phyloP scores from a whole-genome alignment of 2,329 filamentous ascomycete genomes.

The Paraphoma sp. region DNA sequence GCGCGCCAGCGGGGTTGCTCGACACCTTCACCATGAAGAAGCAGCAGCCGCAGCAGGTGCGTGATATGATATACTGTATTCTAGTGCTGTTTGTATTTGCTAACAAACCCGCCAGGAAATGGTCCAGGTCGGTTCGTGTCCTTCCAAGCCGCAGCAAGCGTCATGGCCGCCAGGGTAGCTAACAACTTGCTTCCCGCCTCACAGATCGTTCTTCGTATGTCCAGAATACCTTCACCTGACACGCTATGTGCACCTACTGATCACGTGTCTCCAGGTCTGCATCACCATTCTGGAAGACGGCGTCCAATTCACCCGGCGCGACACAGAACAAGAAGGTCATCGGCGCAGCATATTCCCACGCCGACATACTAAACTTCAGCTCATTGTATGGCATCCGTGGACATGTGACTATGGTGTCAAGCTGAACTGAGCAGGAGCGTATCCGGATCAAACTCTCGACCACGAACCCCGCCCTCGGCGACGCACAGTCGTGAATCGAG shows the following conservation, averaged over 20 bases:
- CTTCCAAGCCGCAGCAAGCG: slow-evolving; percentile 26
- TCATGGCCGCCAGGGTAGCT: slow-evolving; percentile 43
- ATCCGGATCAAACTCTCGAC: slow-evolving; percentile 68
- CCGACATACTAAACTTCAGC: slow-evolving; percentile 90
- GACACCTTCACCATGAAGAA: slow-evolving; percentile 49
- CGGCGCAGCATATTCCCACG: slow-evolving; percentile 94
- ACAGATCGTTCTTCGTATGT: slow-evolving; percentile 49
- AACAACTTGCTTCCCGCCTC: slow-evolving; percentile 36
- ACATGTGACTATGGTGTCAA: neutral
- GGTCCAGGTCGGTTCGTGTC: slow-evolving; percentile 95
- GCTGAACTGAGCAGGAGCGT: slow-evolving; percentile 59
- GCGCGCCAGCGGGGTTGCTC: slow-evolving; percentile 22
- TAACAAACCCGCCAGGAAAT: slow-evolving; percentile 74
- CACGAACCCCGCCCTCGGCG: slow-evolving; percentile 74
- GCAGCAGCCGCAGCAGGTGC: slow-evolving; percentile 54
- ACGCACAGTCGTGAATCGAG: slow-evolving; percentile 65
- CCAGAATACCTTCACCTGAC: neutral
- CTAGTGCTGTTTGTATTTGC: slow-evolving; percentile 10
- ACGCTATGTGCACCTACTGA: neutral
- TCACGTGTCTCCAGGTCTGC: slow-evolving; percentile 64
- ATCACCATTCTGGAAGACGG: slow-evolving; percentile 85
- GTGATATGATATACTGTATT: slow-evolving; percentile 4
- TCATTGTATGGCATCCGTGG: slow-evolving; percentile 64
- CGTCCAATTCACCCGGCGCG: slow-evolving; percentile 55
- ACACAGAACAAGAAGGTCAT: slow-evolving; percentile 73